Evolutionary conservation across 2,329 filamentous ascomycete species (phyloP).

Genomic region (Fusarium albidum): DNA sequence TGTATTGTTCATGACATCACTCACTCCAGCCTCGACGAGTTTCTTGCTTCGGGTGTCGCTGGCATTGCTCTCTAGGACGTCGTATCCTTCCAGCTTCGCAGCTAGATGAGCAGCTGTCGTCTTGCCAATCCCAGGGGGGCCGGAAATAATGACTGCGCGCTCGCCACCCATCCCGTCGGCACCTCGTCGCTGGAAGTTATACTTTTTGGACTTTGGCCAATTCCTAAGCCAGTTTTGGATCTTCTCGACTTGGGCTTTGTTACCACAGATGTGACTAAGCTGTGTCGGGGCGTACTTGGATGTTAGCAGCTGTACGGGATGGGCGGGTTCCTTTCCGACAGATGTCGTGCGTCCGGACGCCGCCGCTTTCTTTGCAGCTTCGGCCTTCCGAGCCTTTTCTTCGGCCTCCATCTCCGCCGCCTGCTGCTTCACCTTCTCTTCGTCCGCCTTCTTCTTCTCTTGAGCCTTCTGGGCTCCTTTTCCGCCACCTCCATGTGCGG

Average conservation of each 20-base stretch:
- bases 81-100: slow-evolving; percentile 90
- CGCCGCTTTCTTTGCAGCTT: slow-evolving; percentile 55
- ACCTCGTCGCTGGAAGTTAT: slow-evolving; percentile 82
- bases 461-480: slow-evolving; percentile 87
- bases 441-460: slow-evolving; percentile 85
- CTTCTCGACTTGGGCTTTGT: slow-evolving; percentile 89
- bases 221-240: slow-evolving; percentile 86
- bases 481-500: slow-evolving; percentile 85
- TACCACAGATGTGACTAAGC: slow-evolving; percentile 90
- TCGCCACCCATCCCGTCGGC: slow-evolving; percentile 84
- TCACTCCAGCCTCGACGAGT: slow-evolving; percentile 86
- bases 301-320: slow-evolving; percentile 82
- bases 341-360: slow-evolving; percentile 35
- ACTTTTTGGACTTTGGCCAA: slow-evolving; percentile 82
- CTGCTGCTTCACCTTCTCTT: slow-evolving; percentile 81
- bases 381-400: slow-evolving; percentile 68
- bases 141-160: slow-evolving; percentile 93
- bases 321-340: slow-evolving; percentile 50
- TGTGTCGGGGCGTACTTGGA: slow-evolving; percentile 92
- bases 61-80: slow-evolving; percentile 93
- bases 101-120: slow-evolving; percentile 96
- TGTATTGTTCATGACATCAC: slow-evolving; percentile 91
- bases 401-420: slow-evolving; percentile 87
- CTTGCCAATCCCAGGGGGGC: slow-evolving; percentile 95
- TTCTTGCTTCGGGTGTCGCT: slow-evolving; percentile 97